These are phyloP conservation scores for Boletus pseudopeckii DNA, from an alignment of 768 basidiomycete genomes.

Conservation along the genomic window DNA sequence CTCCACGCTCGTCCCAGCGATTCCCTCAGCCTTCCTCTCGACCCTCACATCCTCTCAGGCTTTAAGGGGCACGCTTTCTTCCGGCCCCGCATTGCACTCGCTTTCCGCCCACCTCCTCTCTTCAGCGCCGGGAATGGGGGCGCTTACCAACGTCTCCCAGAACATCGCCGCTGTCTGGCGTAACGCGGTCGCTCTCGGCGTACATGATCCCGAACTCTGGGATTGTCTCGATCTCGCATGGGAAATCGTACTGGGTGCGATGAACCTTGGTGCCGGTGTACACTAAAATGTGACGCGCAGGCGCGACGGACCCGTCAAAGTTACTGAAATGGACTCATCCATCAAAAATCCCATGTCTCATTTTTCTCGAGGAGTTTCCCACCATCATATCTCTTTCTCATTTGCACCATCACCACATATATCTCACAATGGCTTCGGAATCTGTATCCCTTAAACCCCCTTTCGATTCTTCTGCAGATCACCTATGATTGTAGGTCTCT, in stretches of 20 bases:
- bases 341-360: constrained; percentile 6
- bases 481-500: constrained; percentile 21
- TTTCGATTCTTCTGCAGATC: constrained; percentile 11
- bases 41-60: constrained; percentile 30
- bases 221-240: constrained; percentile 63
- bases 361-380: constrained; percentile 20
- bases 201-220: constrained; percentile 67
- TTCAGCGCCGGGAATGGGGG: constrained; percentile 41
- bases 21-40: constrained; percentile 29
- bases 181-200: constrained; percentile 66
- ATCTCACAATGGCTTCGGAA: constrained; percentile 19
- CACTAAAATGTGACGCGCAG: constrained; percentile 24
- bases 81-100: constrained; percentile 50
- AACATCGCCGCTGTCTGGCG: constrained; percentile 67
- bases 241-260: constrained; percentile 61
- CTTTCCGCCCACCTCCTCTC: constrained; percentile 52
- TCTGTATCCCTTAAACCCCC: constrained; percentile 27
- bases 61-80: constrained; percentile 41
- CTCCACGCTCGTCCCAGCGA: constrained; percentile 40
- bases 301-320: constrained; percentile 17
- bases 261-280: constrained; percentile 48
- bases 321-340: constrained; percentile 19
- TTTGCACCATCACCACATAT: constrained; percentile 19
- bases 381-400: constrained; percentile 24
- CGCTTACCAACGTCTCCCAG: constrained; percentile 46